A percentile compares a stretch with the other conserved stretches of the same genome.
Conservation (phyloP, 305 asterid species). For the Fraxinus platypoda region DNA sequence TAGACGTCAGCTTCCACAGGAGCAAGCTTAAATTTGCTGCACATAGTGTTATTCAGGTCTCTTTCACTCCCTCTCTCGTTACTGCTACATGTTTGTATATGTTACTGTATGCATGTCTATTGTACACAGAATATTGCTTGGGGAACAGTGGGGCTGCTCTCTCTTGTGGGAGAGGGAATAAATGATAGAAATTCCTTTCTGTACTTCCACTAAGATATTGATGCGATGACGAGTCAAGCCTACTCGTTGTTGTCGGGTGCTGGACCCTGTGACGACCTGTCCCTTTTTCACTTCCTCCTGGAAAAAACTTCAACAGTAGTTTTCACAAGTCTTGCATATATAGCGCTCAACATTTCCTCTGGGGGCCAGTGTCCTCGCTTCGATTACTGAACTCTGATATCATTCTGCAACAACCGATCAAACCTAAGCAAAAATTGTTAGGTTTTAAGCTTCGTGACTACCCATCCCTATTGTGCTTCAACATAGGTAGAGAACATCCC, state of each 20-base stretch:
- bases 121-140: background rate
- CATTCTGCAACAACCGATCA: background rate
- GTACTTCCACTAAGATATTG: background rate
- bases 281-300: background rate
- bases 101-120: background rate
- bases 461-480: background rate
- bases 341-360: background rate
- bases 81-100: background rate
- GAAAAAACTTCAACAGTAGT: background rate
- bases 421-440: background rate
- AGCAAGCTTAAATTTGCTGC: conserved; percentile 83
- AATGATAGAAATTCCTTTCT: background rate
- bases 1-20: conserved; percentile 87
- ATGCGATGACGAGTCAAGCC: background rate
- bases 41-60: conserved; percentile 90
- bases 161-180: background rate
- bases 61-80: conserved; percentile 17
- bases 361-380: background rate
- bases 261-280: background rate
- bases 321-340: background rate
- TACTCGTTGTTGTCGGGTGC: background rate
- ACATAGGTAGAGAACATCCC: background rate
- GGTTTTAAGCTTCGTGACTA: background rate
- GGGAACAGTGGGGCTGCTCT: background rate
- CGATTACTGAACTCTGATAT: background rate